Evolutionary conservation across 2,329 filamentous ascomycete species (phyloP).

Genomic region (Xylariales sp.): DNA sequence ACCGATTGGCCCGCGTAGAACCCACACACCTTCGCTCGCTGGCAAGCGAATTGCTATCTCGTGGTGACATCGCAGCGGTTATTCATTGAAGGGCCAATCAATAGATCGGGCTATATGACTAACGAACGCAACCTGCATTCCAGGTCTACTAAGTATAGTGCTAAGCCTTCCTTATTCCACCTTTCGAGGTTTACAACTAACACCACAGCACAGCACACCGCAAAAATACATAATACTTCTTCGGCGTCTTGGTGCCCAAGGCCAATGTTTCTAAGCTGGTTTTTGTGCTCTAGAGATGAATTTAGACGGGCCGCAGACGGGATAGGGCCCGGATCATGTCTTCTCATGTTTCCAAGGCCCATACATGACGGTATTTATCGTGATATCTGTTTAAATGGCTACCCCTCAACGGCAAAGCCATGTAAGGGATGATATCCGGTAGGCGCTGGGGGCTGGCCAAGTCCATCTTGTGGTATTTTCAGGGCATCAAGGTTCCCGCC

Average conservation of each 20-base stretch:
- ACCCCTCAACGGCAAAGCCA: neutral
- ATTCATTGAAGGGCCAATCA: constrained; percentile 21
- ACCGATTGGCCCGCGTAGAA: constrained; percentile 21
- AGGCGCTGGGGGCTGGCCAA: neutral
- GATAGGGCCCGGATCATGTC: neutral
- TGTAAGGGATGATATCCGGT: neutral
- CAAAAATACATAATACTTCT: neutral
- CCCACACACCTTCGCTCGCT: neutral
- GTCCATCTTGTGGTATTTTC: neutral
- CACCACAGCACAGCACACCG: neutral
- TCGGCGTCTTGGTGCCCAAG: neutral
- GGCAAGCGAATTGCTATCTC: constrained; percentile 17
- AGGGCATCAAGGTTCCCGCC: neutral
- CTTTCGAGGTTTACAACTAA: neutral
- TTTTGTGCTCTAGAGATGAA: constrained; percentile 3
- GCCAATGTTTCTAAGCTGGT: constrained; percentile 1
- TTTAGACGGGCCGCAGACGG: neutral
- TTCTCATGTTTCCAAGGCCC: neutral
- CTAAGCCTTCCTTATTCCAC: constrained; percentile 5
- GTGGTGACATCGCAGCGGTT: constrained; percentile 20
- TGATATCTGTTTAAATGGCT: neutral
- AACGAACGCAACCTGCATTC: constrained; percentile 2
- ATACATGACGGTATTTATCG: constrained; percentile 7
- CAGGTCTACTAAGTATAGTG: constrained; percentile 10
- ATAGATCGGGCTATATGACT: neutral